Evolutionary conservation across 208 protist species (phyloP).

Genomic region (Kentomonas sorsogonicus): DNA sequence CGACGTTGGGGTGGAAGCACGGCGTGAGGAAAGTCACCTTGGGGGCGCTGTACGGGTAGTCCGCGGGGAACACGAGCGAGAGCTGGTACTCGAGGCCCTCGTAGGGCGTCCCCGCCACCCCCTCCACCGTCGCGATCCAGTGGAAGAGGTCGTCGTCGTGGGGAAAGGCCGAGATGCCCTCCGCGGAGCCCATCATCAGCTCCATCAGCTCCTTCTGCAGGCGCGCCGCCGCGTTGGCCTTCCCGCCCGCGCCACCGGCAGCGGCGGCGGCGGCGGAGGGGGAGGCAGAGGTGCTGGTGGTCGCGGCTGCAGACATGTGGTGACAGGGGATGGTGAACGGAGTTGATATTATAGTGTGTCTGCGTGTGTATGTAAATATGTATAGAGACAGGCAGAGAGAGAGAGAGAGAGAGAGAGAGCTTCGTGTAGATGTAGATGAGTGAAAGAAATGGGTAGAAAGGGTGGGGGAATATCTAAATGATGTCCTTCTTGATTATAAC

Average conservation of each 20-base stretch:
- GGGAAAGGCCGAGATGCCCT: constrained; percentile 94
- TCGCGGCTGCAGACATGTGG: too few species aligned
- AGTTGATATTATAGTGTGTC: too few species aligned
- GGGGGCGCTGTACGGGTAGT: constrained; percentile 94
- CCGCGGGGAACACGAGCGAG: constrained; percentile 83
- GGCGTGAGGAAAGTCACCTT: constrained; percentile 90
- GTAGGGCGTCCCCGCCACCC: constrained; percentile 83
- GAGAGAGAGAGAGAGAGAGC: too few species aligned
- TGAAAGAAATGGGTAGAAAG: too few species aligned
- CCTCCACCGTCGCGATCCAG: constrained; percentile 89
- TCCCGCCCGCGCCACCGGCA: constrained; percentile 18
- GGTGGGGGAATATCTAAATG: too few species aligned
- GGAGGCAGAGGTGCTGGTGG: too few species aligned
- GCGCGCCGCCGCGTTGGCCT: constrained; percentile 53
- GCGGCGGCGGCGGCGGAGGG: too few species aligned
- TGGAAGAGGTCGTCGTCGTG: constrained; percentile 91
- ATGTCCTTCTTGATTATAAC: too few species aligned
- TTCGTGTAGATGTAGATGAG: too few species aligned
- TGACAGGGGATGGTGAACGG: too few species aligned
- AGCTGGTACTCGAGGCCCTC: constrained; percentile 92
- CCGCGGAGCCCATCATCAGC: constrained; percentile 83
- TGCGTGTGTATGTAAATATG: not conserved
- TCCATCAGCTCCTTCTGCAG: constrained; percentile 93
- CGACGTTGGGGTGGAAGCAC: constrained; percentile 96
- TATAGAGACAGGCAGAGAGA: too few species aligned